Evolutionary conservation across 768 basidiomycete species (phyloP).

Genomic region (Neoboletus subvelutipes): DNA sequence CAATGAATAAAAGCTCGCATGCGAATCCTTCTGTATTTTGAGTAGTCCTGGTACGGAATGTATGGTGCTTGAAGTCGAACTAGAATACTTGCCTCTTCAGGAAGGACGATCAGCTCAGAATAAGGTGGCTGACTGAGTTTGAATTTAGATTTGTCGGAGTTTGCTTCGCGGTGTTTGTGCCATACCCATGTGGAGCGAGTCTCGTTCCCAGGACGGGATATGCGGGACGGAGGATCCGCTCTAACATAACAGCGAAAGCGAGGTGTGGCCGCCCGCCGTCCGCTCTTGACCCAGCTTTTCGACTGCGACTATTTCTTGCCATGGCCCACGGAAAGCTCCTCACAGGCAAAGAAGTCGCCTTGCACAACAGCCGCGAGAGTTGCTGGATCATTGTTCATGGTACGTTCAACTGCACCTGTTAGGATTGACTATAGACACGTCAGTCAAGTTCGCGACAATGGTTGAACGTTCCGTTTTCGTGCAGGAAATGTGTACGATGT

Average conservation of each 20-base stretch:
- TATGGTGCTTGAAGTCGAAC: background rate
- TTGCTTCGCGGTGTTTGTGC: background rate
- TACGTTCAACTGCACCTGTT: conserved; percentile 25
- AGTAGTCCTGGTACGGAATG: background rate
- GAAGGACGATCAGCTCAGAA: conserved; percentile 2
- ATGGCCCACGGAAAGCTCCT: conserved; percentile 28
- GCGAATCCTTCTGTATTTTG: conserved; percentile 1
- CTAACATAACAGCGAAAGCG: background rate
- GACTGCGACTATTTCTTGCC: background rate
- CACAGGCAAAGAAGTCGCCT: conserved; percentile 51
- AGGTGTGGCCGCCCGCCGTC: background rate
- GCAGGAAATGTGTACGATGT: conserved; percentile 76
- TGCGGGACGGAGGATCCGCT: conserved; percentile 8
- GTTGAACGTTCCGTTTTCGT: conserved; percentile 1
- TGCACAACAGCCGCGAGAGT: conserved; percentile 57
- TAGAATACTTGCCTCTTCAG: conserved; percentile 10
- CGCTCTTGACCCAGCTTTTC: background rate
- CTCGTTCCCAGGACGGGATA: conserved; percentile 4
- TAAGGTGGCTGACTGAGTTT: background rate
- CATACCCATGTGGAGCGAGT: background rate
- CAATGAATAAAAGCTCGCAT: conserved; percentile 17
- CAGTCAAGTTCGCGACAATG: background rate
- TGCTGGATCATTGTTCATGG: conserved; percentile 89
- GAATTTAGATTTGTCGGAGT: conserved; percentile 6
- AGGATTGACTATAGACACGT: background rate